Conservation (phyloP, 768 basidiomycete genomes). For the Tulasnella sp. region DNA sequence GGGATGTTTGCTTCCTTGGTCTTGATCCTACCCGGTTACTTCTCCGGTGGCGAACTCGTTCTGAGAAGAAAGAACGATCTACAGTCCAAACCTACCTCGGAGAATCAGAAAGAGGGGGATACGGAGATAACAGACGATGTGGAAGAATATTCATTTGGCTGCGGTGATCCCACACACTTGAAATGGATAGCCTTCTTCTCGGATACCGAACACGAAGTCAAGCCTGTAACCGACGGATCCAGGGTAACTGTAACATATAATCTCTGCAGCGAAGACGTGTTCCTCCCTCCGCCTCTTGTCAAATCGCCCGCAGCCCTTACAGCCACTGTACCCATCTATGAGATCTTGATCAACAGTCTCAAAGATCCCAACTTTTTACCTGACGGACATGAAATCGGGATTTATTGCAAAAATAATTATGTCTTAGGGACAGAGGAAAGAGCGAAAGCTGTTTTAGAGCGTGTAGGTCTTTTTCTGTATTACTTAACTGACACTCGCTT, state of each 20-base stretch:
- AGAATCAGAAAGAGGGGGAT: too few species aligned
- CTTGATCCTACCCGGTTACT: conserved; percentile 34
- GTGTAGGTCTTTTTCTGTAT: too few species aligned
- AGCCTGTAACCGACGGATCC: conserved; percentile 30
- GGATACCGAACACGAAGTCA: conserved; percentile 36
- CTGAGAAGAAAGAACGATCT: conserved; percentile 24
- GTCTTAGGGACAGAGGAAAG: too few species aligned
- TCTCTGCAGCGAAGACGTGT: conserved; percentile 12
- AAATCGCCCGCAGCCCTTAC: too few species aligned
- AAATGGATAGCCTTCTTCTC: conserved; percentile 34
- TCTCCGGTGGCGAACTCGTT: conserved; percentile 35
- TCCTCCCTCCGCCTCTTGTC: neutral
- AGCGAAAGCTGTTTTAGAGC: too few species aligned
- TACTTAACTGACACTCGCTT: too few species aligned
- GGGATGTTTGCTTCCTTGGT: conserved; percentile 43
- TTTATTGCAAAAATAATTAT: too few species aligned
- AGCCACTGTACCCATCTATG: too few species aligned
- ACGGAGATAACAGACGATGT: neutral
- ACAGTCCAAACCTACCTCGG: neutral
- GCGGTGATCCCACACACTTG: conserved; percentile 11
- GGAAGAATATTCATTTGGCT: neutral
- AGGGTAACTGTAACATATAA: conserved; percentile 33
- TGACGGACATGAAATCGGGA: too few species aligned
- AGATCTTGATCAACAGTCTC: too few species aligned
- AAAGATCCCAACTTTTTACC: too few species aligned